These are phyloP conservation scores for Hypoxylon fuscum DNA, from an alignment of 495 filamentous ascomycete genomes.

Conservation along the genomic window DNA sequence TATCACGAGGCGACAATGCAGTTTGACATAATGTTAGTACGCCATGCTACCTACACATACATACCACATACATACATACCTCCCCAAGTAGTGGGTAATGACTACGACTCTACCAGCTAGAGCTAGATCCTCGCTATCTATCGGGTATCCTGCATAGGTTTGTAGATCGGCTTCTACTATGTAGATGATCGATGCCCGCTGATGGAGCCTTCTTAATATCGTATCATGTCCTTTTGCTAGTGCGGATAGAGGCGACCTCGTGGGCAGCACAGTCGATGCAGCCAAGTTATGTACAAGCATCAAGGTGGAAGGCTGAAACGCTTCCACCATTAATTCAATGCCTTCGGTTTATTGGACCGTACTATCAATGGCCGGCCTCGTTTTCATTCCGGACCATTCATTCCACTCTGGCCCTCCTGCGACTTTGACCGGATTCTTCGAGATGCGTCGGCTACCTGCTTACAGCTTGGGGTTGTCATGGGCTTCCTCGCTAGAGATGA, in stretches of 20 bases:
- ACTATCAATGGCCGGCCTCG: slow-evolving; percentile 15
- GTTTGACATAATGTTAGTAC: not conserved
- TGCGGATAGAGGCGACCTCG: slow-evolving; percentile 35
- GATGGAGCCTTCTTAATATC: slow-evolving; percentile 21
- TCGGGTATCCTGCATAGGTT: slow-evolving; percentile 23
- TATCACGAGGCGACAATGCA: slow-evolving; percentile 18
- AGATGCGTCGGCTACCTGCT: slow-evolving; percentile 37
- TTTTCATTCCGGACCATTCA: slow-evolving; percentile 25
- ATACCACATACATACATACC: too few species aligned
- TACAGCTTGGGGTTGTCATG: slow-evolving; percentile 1
- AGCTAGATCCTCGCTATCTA: not conserved
- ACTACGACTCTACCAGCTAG: not conserved
- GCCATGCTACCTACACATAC: too few species aligned
- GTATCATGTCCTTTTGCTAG: slow-evolving; percentile 30
- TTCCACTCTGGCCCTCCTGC: not conserved
- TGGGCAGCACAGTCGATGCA: slow-evolving; percentile 36
- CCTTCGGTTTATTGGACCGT: slow-evolving; percentile 28
- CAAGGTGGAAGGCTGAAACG: slow-evolving; percentile 32
- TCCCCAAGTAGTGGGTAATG: not conserved
- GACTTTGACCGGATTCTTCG: slow-evolving; percentile 29
- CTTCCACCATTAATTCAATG: slow-evolving; percentile 22
- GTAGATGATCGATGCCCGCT: slow-evolving; percentile 9
- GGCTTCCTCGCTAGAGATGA: slow-evolving; percentile 2
- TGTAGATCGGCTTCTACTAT: slow-evolving; percentile 27
- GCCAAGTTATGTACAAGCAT: slow-evolving; percentile 20